These are phyloP conservation scores for Sarcomyxa edulis DNA, from an alignment of 768 basidiomycete species.

Conservation along the genomic window DNA sequence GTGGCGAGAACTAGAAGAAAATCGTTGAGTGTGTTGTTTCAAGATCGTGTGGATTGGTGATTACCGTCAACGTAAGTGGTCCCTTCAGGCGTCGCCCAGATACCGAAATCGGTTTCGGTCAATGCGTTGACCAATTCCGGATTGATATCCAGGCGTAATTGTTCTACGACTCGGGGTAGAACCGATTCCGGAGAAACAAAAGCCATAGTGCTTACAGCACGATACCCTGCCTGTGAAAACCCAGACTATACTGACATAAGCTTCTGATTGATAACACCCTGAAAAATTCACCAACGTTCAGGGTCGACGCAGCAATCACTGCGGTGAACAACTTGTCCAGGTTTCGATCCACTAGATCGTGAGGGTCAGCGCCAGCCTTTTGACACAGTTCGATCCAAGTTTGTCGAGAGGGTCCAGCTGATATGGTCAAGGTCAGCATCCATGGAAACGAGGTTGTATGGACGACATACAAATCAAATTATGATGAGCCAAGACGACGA, in stretches of 20 bases:
- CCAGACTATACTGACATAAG: slow-evolving; percentile 26
- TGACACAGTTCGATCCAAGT: slow-evolving; percentile 85
- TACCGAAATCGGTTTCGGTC: slow-evolving; percentile 68
- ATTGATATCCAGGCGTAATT: slow-evolving; percentile 63
- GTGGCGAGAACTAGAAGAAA: slow-evolving; percentile 52
- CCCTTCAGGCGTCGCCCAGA: slow-evolving; percentile 87
- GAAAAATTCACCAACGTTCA: slow-evolving; percentile 34
- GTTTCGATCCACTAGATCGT: slow-evolving; percentile 45
- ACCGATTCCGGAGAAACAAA: slow-evolving; percentile 73
- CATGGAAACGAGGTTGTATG: not conserved
- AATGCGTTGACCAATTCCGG: slow-evolving; percentile 52
- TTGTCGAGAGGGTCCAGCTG: slow-evolving; percentile 48
- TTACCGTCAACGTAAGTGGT: slow-evolving; percentile 75
- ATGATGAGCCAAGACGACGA: slow-evolving; percentile 74
- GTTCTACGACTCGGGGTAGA: slow-evolving; percentile 66
- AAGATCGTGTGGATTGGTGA: slow-evolving; percentile 8
- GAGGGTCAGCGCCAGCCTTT: slow-evolving; percentile 62
- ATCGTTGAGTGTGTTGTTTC: not conserved
- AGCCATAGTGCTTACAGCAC: slow-evolving; percentile 67
- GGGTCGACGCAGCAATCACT: slow-evolving; percentile 41
- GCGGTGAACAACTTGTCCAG: slow-evolving; percentile 43
- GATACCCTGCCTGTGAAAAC: slow-evolving; percentile 65
- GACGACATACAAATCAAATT: slow-evolving; percentile 50
- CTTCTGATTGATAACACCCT: not conserved
- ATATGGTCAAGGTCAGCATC: not conserved